Evolutionary conservation across 164 flowering plant genomes (phyloP).

Genomic region (Platanus orientalis): DNA sequence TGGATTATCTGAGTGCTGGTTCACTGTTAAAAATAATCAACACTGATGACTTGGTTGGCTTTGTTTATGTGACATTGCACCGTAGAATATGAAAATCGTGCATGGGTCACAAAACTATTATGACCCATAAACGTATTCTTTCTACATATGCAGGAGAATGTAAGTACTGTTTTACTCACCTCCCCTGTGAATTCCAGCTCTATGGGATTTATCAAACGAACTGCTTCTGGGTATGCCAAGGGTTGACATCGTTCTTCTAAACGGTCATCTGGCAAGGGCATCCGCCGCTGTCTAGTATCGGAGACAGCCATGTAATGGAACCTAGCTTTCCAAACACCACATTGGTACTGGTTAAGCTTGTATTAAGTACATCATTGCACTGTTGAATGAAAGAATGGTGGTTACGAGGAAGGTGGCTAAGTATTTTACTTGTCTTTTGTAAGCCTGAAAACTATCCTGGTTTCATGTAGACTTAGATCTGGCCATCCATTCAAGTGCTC

Average conservation of each 20-base stretch:
- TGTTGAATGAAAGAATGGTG: neutral
- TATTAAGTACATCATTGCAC: too few relatives aligned
- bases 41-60: too few relatives aligned
- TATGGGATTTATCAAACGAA: constrained; percentile 36
- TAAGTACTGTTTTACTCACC: too few relatives aligned
- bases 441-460: constrained; percentile 50
- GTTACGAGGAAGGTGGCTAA: neutral
- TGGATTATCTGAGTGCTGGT: too few relatives aligned
- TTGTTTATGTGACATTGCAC: too few relatives aligned
- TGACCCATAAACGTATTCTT: too few relatives aligned
- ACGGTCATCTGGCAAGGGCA: constrained; percentile 54
- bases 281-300: constrained; percentile 48
- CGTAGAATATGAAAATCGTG: too few relatives aligned
- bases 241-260: constrained; percentile 28
- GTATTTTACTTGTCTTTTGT: constrained; percentile 35
- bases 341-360: neutral
- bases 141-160: too few relatives aligned
- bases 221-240: too few relatives aligned
- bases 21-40: too few relatives aligned
- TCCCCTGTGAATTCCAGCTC: constrained; percentile 40
- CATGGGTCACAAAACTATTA: too few relatives aligned
- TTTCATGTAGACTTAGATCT: constrained; percentile 38
- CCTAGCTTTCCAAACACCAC: constrained; percentile 23
- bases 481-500: constrained; percentile 48
- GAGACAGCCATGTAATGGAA: constrained; percentile 61